Conservation (phyloP, 306 rosid genomes). For the Herpetospermum pedunculosum region DNA sequence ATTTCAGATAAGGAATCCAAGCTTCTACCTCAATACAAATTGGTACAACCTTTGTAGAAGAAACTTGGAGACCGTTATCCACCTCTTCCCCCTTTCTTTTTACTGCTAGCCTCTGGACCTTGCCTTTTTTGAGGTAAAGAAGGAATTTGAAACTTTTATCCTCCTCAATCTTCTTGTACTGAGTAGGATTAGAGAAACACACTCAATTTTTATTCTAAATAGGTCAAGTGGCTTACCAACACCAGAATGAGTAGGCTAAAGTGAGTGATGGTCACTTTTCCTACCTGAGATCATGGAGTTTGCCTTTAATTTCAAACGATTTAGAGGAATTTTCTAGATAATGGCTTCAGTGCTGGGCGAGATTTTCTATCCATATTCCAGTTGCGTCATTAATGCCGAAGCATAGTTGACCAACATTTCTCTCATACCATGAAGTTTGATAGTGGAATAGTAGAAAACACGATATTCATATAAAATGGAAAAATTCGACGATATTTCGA, state of each 20-base stretch:
- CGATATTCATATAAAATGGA: too few species aligned
- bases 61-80: not conserved
- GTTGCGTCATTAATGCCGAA: not conserved
- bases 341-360: not conserved
- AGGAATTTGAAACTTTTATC: not conserved
- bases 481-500: too few species aligned
- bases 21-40: not conserved
- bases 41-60: not conserved
- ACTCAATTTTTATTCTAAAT: not conserved
- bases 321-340: not conserved
- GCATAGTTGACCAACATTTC: not conserved
- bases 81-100: not conserved
- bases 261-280: not conserved
- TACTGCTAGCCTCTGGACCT: not conserved
- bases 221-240: not conserved
- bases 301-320: not conserved
- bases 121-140: not conserved
- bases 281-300: not conserved
- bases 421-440: not conserved
- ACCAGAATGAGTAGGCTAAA: not conserved
- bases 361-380: not conserved
- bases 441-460: not conserved
- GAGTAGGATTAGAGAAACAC: not conserved
- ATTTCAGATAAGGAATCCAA: not conserved
- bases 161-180: not conserved